These are phyloP conservation scores for Entomortierella beljakovae DNA, from an alignment of 192 early-diverging fungal species.

Conservation along the genomic window DNA sequence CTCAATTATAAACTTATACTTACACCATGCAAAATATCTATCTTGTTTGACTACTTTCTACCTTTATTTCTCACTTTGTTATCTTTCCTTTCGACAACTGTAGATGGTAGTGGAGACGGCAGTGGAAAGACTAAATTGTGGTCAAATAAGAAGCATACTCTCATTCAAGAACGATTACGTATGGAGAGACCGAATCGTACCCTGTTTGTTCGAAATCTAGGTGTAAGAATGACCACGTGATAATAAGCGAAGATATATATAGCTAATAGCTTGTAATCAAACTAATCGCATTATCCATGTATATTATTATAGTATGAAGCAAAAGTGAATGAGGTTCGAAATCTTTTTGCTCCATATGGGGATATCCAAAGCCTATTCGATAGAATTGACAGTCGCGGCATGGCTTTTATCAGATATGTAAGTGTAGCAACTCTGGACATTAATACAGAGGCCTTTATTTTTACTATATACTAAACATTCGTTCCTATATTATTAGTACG, in stretches of 20 bases:
- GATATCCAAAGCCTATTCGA: constrained; percentile 69
- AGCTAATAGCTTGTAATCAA: background rate
- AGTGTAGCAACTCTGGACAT: constrained; percentile 18
- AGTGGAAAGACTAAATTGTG: background rate
- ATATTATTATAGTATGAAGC: constrained; percentile 49
- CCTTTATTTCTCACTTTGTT: no score
- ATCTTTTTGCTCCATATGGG: constrained; percentile 62
- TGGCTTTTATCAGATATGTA: constrained; percentile 73
- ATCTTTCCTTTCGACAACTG: background rate
- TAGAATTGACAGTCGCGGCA: constrained; percentile 65
- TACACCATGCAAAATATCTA: background rate
- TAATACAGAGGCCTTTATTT: background rate
- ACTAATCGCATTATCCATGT: background rate
- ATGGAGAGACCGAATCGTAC: constrained; percentile 57
- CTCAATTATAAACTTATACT: background rate
- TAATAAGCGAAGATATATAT: background rate
- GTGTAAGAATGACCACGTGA: constrained; percentile 28
- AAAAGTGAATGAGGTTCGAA: constrained; percentile 47
- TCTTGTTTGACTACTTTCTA: background rate
- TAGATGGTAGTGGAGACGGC: background rate
- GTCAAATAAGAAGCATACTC: constrained; percentile 9
- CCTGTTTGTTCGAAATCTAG: constrained; percentile 58
- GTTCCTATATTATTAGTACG: constrained; percentile 47
- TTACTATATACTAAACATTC: constrained; percentile 2
- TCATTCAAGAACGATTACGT: constrained; percentile 51